Percentiles rank a stretch among this genome's conserved stretches.
Evolutionary conservation across 2,329 filamentous ascomycete species (phyloP).

Genomic region (Verticillium dahliae): DNA sequence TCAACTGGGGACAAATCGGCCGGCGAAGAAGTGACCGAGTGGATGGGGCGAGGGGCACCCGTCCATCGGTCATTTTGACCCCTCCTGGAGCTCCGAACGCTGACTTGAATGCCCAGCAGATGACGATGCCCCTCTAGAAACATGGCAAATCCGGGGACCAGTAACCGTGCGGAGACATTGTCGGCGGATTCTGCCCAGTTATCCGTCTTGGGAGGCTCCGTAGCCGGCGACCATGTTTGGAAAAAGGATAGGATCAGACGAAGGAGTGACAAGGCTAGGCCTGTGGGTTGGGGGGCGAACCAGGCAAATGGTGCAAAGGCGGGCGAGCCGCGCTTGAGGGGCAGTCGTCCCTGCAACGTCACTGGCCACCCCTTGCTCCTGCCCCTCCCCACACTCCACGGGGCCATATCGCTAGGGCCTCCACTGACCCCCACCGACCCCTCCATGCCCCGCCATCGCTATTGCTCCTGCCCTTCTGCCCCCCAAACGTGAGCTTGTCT

Average conservation of each 20-base stretch:
- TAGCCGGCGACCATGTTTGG: not conserved
- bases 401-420: not conserved
- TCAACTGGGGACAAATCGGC: not conserved
- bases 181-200: not conserved
- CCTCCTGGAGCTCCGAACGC: not conserved
- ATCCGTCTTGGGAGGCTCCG: not conserved
- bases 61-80: not conserved
- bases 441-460: not conserved
- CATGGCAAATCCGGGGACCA: not conserved
- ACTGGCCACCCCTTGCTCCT: not conserved
- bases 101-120: not conserved
- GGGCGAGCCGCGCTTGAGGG: not conserved
- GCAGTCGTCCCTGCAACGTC: not conserved
- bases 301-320: not conserved
- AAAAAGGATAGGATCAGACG: not conserved
- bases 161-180: not conserved
- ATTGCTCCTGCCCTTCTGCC: not conserved
- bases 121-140: not conserved
- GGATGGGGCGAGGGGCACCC: not conserved
- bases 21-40: not conserved
- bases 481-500: not conserved
- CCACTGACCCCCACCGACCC: not conserved
- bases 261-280: not conserved
- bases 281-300: not conserved
- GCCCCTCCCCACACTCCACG: not conserved